phyloP scores from a whole-genome alignment of 1,284 basidiomycete genomes.

The Microbotryum lychnidis-dioicae region DNA sequence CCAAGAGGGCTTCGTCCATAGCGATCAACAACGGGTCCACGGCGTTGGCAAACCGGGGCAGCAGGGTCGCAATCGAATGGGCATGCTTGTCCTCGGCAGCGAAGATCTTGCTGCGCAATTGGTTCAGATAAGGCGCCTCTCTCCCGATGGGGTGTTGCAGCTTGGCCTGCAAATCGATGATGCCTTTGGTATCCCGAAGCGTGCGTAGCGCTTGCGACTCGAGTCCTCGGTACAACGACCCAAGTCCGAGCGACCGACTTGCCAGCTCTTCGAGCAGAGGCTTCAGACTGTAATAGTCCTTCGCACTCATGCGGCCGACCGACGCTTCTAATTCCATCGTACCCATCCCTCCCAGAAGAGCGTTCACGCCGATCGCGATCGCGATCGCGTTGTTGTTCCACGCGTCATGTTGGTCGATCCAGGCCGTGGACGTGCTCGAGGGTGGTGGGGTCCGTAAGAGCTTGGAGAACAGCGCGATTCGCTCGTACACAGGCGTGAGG shows the following conservation, averaged over 20 bases:
- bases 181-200: no score
- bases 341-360: constrained; percentile 33
- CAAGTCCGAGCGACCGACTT: constrained; percentile 25
- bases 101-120: constrained; percentile 2
- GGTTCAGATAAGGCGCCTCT: constrained; percentile 13
- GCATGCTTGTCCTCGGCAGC: constrained; percentile 15
- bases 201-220: background rate
- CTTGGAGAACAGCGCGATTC: constrained; percentile 39
- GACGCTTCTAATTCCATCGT: constrained; percentile 45
- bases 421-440: constrained; percentile 11
- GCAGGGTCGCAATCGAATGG: constrained; percentile 21
- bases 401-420: background rate
- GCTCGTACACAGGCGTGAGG: constrained; percentile 35
- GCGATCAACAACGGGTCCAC: constrained; percentile 10
- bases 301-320: constrained; percentile 41
- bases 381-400: constrained; percentile 20
- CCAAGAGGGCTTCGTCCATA: constrained; percentile 11
- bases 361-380: constrained; percentile 32
- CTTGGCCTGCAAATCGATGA: background rate
- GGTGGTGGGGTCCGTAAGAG: constrained; percentile 34
- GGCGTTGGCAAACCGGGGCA: constrained; percentile 17
- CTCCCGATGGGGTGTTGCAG: background rate
- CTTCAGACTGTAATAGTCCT: constrained; percentile 40
- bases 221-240: constrained; percentile 9
- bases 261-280: constrained; percentile 37